Evolutionary conservation across 352 stramenopile genomes (phyloP).

Genomic region (Pseudoperonospora humuli): DNA sequence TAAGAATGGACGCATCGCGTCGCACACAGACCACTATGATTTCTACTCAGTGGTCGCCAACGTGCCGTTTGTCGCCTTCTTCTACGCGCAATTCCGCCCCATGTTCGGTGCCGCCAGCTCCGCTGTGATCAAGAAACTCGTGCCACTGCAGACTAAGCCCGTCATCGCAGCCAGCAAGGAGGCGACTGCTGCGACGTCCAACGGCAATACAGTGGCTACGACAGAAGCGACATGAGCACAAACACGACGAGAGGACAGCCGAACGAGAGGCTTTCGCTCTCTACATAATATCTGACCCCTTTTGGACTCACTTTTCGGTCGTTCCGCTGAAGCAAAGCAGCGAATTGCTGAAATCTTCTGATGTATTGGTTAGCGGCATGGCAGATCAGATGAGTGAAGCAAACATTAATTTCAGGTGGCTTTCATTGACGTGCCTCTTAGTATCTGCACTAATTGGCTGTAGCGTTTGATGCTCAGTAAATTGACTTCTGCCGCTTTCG

Average conservation of each 20-base stretch:
- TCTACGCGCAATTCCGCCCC: slow-evolving; percentile 72
- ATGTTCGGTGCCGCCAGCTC: slow-evolving; percentile 65
- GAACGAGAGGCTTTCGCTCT: background rate
- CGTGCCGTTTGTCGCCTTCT: slow-evolving; percentile 67
- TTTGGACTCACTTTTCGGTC: slow-evolving; percentile 2
- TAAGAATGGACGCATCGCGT: slow-evolving; percentile 68
- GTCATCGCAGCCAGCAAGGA: slow-evolving; percentile 14
- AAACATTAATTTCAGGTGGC: slow-evolving; percentile 20
- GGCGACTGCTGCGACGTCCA: slow-evolving; percentile 1
- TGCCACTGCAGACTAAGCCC: slow-evolving; percentile 26
- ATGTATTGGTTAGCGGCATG: slow-evolving; percentile 20
- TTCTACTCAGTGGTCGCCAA: slow-evolving; percentile 78
- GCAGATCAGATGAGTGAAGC: slow-evolving; percentile 10
- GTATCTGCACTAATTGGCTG: background rate
- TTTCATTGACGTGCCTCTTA: slow-evolving; percentile 8
- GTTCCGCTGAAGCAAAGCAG: background rate
- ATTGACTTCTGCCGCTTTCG: background rate
- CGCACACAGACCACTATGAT: slow-evolving; percentile 80
- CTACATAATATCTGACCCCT: background rate
- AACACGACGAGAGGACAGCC: background rate
- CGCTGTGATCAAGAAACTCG: slow-evolving; percentile 59
- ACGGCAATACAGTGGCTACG: slow-evolving; percentile 6
- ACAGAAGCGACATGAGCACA: slow-evolving; percentile 27
- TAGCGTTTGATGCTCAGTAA: background rate
- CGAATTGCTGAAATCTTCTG: background rate